Conservation (phyloP, 192 early-diverging fungal species). For the Coemansia sp. region DNA sequence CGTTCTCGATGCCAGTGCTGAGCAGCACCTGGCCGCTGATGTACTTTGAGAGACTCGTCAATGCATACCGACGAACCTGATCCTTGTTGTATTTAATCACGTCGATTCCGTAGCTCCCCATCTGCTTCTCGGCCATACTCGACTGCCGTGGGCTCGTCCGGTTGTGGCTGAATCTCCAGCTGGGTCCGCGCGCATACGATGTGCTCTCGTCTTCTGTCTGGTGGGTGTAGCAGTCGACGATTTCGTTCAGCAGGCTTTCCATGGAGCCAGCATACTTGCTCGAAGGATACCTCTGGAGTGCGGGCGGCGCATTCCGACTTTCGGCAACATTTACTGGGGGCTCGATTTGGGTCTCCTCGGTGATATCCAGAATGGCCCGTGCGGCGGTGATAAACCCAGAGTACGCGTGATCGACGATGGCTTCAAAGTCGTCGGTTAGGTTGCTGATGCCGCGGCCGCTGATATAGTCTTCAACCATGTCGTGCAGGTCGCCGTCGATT, state of each 20-base stretch:
- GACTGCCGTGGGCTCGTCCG: slow-evolving; percentile 2
- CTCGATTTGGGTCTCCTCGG: slow-evolving; percentile 3
- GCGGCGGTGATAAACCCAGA: slow-evolving; percentile 28
- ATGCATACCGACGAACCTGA: slow-evolving; percentile 36
- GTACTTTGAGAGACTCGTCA: slow-evolving; percentile 37
- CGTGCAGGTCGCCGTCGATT: slow-evolving; percentile 24
- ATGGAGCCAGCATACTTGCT: slow-evolving; percentile 8
- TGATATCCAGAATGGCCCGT: slow-evolving; percentile 15
- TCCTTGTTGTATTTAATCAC: slow-evolving; percentile 51
- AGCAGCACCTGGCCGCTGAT: slow-evolving; percentile 45
- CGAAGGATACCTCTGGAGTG: not conserved
- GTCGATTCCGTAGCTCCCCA: slow-evolving; percentile 20
- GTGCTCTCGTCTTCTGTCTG: slow-evolving; percentile 3
- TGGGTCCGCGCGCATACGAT: not conserved
- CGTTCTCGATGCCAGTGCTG: slow-evolving; percentile 51
- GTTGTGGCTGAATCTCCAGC: not conserved
- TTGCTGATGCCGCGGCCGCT: slow-evolving; percentile 7
- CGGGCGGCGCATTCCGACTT: not conserved
- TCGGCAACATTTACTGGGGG: not conserved
- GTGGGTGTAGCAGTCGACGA: slow-evolving; percentile 22
- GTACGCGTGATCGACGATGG: slow-evolving; percentile 24
- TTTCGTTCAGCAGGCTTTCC: slow-evolving; percentile 25
- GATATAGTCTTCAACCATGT: slow-evolving; percentile 23
- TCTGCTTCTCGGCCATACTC: not conserved
- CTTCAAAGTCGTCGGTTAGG: slow-evolving; percentile 22